These are phyloP conservation scores for Pseudotulostoma volvatum DNA, from an alignment of 495 filamentous ascomycete genomes.

Conservation along the genomic window DNA sequence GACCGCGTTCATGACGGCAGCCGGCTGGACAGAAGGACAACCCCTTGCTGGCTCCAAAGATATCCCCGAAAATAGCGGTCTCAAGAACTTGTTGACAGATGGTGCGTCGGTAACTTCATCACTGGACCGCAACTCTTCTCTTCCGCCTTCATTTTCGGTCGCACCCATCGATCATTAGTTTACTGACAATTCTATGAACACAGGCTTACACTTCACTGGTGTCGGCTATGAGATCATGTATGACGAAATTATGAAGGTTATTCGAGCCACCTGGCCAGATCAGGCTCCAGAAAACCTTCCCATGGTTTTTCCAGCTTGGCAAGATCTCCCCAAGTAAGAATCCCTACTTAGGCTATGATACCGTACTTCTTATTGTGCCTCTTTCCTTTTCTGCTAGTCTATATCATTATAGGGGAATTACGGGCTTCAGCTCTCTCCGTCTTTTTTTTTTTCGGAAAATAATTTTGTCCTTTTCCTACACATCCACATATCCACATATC, in stretches of 20 bases:
- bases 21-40: constrained; percentile 44
- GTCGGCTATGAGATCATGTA: constrained; percentile 43
- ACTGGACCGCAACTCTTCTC: too few relatives aligned
- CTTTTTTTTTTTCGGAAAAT: too few relatives aligned
- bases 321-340: constrained; percentile 27
- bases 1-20: constrained; percentile 48
- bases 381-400: too few relatives aligned
- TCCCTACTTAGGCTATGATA: too few relatives aligned
- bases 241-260: constrained; percentile 35
- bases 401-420: too few relatives aligned
- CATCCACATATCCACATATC: too few relatives aligned
- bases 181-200: too few relatives aligned
- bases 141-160: too few relatives aligned
- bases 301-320: constrained; percentile 38
- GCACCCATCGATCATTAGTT: too few relatives aligned
- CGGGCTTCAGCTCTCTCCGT: too few relatives aligned
- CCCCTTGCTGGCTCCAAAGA: constrained; percentile 36
- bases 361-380: too few relatives aligned
- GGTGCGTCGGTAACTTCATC: constrained; percentile 30
- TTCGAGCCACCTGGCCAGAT: constrained; percentile 41
- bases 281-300: constrained; percentile 35
- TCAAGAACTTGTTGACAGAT: constrained; percentile 40
- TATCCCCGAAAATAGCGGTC: constrained; percentile 28
- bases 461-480: too few relatives aligned
- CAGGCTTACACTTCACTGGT: constrained; percentile 50